Percentiles rank a stretch among this genome's conserved stretches.
These are phyloP conservation scores for Geranium incanum DNA, from an alignment of 441 rosid species.

Conservation along the genomic window DNA sequence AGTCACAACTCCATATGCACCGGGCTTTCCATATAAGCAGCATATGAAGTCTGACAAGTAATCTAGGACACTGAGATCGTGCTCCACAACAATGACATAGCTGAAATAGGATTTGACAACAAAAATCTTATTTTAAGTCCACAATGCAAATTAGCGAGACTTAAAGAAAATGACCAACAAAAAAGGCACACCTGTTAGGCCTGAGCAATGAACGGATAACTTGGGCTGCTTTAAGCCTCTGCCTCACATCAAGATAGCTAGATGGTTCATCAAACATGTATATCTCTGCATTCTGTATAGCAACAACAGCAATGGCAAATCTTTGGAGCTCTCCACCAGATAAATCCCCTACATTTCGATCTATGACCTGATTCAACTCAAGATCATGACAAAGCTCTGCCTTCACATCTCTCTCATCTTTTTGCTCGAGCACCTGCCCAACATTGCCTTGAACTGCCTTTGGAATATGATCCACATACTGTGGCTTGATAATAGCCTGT, in stretches of 20 bases:
- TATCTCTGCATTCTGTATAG: slow-evolving; percentile 88
- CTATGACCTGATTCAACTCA: slow-evolving; percentile 87
- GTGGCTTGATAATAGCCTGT: slow-evolving; percentile 96
- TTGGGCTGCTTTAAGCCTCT: slow-evolving; percentile 96
- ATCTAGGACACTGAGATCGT: slow-evolving; percentile 92
- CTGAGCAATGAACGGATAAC: slow-evolving; percentile 81
- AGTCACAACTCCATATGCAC: slow-evolving; percentile 96
- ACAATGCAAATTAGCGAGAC: slow-evolving; percentile 7
- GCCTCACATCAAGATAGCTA: slow-evolving; percentile 95
- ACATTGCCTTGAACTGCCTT: slow-evolving; percentile 89
- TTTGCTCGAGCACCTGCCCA: slow-evolving; percentile 86
- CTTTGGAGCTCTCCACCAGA: slow-evolving; percentile 99
- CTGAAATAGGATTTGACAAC: slow-evolving; percentile 34
- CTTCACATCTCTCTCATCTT: slow-evolving; percentile 74
- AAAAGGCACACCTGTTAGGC: slow-evolving; percentile 57
- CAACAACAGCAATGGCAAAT: slow-evolving; percentile 92
- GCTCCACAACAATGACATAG: slow-evolving; percentile 97
- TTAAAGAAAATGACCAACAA: slow-evolving; percentile 1
- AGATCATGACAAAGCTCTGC: slow-evolving; percentile 66
- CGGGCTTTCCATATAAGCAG: slow-evolving; percentile 91
- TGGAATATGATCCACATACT: slow-evolving; percentile 96
- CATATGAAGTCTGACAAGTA: slow-evolving; percentile 93
- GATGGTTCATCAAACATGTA: slow-evolving; percentile 99
- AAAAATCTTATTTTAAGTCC: not conserved
- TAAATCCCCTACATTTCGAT: slow-evolving; percentile 77